Evolutionary conservation across 2,329 filamentous ascomycete genomes (phyloP), one percentile per base, ranked within the genome.

Genomic region (Atkinsonella texensis): DNA sequence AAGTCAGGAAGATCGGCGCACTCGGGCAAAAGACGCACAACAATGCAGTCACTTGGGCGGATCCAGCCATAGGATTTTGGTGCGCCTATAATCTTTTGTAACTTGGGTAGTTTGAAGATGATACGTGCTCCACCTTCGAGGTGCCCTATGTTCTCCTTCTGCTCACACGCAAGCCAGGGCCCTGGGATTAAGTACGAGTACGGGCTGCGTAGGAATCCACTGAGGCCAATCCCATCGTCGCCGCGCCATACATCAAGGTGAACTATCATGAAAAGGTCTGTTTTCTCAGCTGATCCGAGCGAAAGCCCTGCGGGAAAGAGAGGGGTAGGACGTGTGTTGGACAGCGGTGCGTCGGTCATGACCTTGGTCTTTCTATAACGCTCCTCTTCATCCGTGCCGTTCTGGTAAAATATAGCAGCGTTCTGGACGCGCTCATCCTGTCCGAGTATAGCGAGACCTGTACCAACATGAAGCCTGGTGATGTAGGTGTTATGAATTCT

Each of bases 391-490:
- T 62, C 63, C 4, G 73, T 73, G 60, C 68, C 72, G 59, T 76
- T 76, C 50, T 70, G 62, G 65, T 74, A 76, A 59, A 75, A 76
- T 54, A 71, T 57, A 47, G 64, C 62, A 6, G 54, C 55, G 38
- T 49, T 32, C 11, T 57, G 55, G 8, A 56, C 35, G 6, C 56
- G 52, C 12, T 69, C 57, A 1, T 67, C 61, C 15, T 72, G 59
- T 2, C 69, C 65, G 13, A 67, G 69, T n/a, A 65, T 61, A 53
- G 62, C 65, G n/a, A 64, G 50, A 2, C 67, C 69, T 1, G 72
- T 67, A 31, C 71, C 70, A 11, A 62, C 60, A 61, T 74, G 72
- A 48, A 70, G 66, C 42, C 64, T 67, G 48, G 62, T 58, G 20
- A 75, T 50, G 44, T 63, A 62, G 50, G 61, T 66, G 58, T 65